These are phyloP conservation scores for Trametes pubescens DNA, from an alignment of 1,284 basidiomycete genomes.

Conservation along the genomic window DNA sequence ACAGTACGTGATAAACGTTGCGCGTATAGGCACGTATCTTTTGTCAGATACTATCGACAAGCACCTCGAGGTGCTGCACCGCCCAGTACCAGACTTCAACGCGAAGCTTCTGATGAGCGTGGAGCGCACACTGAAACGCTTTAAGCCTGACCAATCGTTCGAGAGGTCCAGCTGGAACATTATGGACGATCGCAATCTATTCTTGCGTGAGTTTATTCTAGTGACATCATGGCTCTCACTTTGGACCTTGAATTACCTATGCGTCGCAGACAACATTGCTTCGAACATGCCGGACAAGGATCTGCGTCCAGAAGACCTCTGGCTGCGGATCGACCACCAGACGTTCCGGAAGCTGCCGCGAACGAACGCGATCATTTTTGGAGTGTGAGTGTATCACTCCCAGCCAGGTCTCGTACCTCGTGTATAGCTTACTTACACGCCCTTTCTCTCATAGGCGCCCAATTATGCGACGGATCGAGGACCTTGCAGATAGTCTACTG, in stretches of 20 bases:
- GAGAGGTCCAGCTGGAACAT: constrained; percentile 53
- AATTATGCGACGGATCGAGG: constrained; percentile 46
- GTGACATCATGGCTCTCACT: not conserved
- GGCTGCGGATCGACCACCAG: constrained; percentile 48
- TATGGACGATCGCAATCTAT: constrained; percentile 48
- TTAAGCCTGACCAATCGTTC: constrained; percentile 48
- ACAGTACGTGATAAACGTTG: not conserved
- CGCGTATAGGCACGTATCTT: constrained; percentile 45
- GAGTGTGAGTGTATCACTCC: constrained; percentile 41
- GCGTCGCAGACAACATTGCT: constrained; percentile 41
- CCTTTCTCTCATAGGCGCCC: constrained; percentile 41
- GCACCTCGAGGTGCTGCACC: constrained; percentile 45
- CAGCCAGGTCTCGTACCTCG: not conserved
- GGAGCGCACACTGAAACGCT: constrained; percentile 50
- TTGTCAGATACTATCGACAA: constrained; percentile 49
- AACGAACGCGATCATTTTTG: constrained; percentile 49
- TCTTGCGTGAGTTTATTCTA: constrained; percentile 39
- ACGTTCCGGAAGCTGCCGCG: constrained; percentile 53
- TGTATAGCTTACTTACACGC: not conserved
- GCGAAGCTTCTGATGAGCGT: constrained; percentile 50
- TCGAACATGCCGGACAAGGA: constrained; percentile 36
- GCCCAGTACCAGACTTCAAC: constrained; percentile 50
- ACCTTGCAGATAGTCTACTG: constrained; percentile 48
- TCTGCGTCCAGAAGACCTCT: constrained; percentile 44
- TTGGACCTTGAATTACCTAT: not conserved